Percentiles rank a stretch among this genome's conserved stretches.
phyloP scores from a whole-genome alignment of 345 rosid genomes.

The Aquilaria yunnanensis region DNA sequence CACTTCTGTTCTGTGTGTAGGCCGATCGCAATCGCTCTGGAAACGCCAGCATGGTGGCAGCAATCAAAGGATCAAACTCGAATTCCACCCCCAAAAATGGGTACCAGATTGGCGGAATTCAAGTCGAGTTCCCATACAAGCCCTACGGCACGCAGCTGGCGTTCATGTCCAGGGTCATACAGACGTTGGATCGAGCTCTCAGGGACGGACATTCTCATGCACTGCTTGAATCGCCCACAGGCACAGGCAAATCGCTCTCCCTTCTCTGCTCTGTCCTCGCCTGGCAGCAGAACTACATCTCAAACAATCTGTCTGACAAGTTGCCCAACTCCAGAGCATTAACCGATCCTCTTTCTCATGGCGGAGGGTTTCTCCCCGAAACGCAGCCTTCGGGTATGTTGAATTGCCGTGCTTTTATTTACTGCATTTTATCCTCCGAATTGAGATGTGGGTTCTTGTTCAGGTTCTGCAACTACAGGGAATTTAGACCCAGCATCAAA shows the following conservation, averaged over 20 bases:
- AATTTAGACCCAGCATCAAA: conserved; percentile 26
- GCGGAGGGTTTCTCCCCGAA: conserved; percentile 90
- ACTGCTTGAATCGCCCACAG: conserved; percentile 93
- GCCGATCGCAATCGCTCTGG: no score
- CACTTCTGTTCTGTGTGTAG: no score
- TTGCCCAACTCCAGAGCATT: conserved; percentile 46
- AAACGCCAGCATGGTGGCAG: conserved; percentile 27
- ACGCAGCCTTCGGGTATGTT: conserved; percentile 61
- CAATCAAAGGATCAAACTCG: conserved; percentile 13
- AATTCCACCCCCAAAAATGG: conserved; percentile 33
- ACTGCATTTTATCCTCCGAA: background rate
- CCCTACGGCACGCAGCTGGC: conserved; percentile 96
- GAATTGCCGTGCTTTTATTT: background rate
- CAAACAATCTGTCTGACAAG: conserved; percentile 29
- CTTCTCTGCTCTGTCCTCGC: conserved; percentile 91
- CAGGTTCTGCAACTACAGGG: conserved; percentile 35
- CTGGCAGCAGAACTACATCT: conserved; percentile 67
- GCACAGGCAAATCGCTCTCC: conserved; percentile 96
- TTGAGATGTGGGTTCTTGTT: conserved; percentile 2
- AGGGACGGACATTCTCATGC: conserved; percentile 88
- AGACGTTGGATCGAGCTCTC: conserved; percentile 85
- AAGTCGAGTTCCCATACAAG: conserved; percentile 82
- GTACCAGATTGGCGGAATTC: conserved; percentile 64
- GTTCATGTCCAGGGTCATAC: conserved; percentile 88
- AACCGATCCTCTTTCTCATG: conserved; percentile 71